Percentiles rank a stretch among this genome's conserved stretches.
These are phyloP conservation scores for Neoscytalidium dimidiatum DNA, from an alignment of 2,329 filamentous ascomycete genomes.

Conservation along the genomic window DNA sequence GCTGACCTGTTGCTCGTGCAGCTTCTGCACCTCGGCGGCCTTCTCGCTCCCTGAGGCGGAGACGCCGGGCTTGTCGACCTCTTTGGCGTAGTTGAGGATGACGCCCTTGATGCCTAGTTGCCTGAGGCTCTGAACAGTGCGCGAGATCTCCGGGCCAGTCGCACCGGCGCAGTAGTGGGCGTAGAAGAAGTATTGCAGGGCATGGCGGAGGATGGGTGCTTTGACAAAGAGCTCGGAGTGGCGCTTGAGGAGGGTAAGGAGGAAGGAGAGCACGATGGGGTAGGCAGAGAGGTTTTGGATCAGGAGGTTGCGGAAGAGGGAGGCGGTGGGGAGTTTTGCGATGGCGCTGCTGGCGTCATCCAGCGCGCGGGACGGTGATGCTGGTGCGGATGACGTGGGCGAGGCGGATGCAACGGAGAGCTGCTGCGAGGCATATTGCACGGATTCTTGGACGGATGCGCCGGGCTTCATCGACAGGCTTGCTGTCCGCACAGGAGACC, in stretches of 20 bases:
- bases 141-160: constrained; percentile 65
- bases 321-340: constrained; percentile 15
- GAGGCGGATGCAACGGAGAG: neutral
- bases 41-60: neutral
- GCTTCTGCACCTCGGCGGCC: neutral
- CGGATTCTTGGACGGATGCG: constrained; percentile 8
- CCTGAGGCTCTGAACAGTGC: constrained; percentile 62
- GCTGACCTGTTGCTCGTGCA: constrained; percentile 61
- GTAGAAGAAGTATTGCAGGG: constrained; percentile 82
- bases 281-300: constrained; percentile 17
- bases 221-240: constrained; percentile 15
- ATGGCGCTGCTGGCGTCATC: neutral
- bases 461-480: constrained; percentile 1
- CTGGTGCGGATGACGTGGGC: neutral
- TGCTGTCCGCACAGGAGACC: neutral
- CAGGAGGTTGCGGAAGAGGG: constrained; percentile 19
- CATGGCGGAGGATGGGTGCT: constrained; percentile 62
- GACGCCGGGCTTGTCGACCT: constrained; percentile 49
- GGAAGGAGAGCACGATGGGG: constrained; percentile 16
- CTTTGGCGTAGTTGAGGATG: constrained; percentile 80
- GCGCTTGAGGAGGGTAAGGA: constrained; percentile 17
- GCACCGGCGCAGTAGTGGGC: constrained; percentile 88
- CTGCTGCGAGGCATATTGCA: neutral
- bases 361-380: neutral
- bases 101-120: constrained; percentile 79